Base-by-base conservation (phyloP, 495 filamentous ascomycete genomes). In the Xylaria bambusicola region DNA sequence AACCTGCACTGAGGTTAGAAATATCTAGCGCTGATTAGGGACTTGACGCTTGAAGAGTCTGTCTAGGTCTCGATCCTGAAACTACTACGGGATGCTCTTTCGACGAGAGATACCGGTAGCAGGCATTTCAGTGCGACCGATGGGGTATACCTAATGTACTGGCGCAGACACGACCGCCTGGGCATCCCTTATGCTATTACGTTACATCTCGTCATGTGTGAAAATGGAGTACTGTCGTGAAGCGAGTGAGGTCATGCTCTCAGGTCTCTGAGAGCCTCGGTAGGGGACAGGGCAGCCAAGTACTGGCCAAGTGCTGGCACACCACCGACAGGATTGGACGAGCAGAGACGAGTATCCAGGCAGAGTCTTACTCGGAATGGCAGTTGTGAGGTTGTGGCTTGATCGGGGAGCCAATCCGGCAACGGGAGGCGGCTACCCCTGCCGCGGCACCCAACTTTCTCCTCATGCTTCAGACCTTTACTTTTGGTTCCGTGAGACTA, bases 301-400 rank as follows among this genome's bases (percentile, higher is more conserved):
- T n/a, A n/a, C 3, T 38, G 12, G n/a, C 8, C n/a, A 20, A 18
- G 23, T 33, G 29, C 29, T 33, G 29, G 29, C 29, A 33, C 29
- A 33, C 29, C 29, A 33, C 5, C 29, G 29, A 27, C 13, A 12
- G 45, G 31, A 57, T 57, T 57, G 54, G 54, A 27, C 20, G 54
- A 18, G 13, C 2, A 23, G 48, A 44, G 54, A 27, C 20, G 54
- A 18, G 13, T 3, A 23, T 15, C 18, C 26, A 26, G 9, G 17
- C 29, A 15, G 8, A 21, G 33, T 40, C 55, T 50, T 58, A 50
- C 55, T 58, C 35, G 55, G 45, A 58, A 58, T 45, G 55, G 55
- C 45, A 58, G 55, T 58, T 58, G 45, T 50, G 31, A 29, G 55
- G 55, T 41, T 41, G 21, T 58, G 55, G 55, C 55, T 50, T 41